These are phyloP conservation scores for Globisporangium ultimum DNA, from an alignment of 352 stramenopile genomes.

Conservation along the genomic window DNA sequence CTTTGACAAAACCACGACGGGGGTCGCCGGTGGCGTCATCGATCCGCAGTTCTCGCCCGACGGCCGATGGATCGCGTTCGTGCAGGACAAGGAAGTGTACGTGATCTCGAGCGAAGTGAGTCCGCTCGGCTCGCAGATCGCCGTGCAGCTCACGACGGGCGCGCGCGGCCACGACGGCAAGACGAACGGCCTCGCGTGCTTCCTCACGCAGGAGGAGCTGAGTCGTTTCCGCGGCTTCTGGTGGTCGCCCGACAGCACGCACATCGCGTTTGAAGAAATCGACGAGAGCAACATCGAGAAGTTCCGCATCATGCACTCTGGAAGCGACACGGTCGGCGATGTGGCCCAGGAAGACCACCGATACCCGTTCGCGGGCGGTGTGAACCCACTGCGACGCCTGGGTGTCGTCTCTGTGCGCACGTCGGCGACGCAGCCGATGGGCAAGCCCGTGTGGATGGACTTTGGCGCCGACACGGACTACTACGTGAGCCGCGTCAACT, in stretches of 20 bases:
- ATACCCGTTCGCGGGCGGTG: constrained; percentile 92
- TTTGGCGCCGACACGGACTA: constrained; percentile 73
- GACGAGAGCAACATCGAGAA: constrained; percentile 93
- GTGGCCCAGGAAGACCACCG: constrained; percentile 76
- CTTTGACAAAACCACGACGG: constrained; percentile 84
- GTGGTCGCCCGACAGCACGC: constrained; percentile 88
- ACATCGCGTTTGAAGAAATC: constrained; percentile 89
- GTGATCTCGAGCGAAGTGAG: constrained; percentile 63
- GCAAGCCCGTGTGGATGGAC: constrained; percentile 72
- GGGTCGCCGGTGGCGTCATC: constrained; percentile 76
- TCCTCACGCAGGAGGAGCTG: constrained; percentile 97
- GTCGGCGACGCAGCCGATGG: constrained; percentile 20
- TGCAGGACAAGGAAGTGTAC: constrained; percentile 93
- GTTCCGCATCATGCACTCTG: constrained; percentile 95
- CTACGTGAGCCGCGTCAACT: constrained; percentile 93
- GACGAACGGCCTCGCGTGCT: constrained; percentile 95
- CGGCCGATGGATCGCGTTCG: constrained; percentile 92
- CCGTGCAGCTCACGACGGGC: constrained; percentile 72
- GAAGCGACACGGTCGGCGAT: constrained; percentile 58
- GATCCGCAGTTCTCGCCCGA: constrained; percentile 94
- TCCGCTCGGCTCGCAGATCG: constrained; percentile 29
- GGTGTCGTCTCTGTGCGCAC: constrained; percentile 60
- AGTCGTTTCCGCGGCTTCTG: constrained; percentile 96
- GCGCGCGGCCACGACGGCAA: constrained; percentile 64
- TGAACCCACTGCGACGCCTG: constrained; percentile 88